phyloP scores from a whole-genome alignment of 192 early-diverging fungal genomes.

The Coemansia reversa region DNA sequence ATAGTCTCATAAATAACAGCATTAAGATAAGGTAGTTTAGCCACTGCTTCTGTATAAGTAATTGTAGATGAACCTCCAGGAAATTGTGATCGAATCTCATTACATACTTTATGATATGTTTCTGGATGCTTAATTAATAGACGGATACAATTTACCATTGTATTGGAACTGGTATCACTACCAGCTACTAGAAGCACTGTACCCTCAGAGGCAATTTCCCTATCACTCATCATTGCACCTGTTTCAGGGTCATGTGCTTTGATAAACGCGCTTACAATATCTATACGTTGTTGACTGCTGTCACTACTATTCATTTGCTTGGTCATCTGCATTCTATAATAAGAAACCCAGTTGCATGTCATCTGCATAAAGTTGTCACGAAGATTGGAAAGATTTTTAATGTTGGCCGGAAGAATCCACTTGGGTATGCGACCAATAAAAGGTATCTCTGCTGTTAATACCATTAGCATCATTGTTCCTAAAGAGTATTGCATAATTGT shows the following conservation, averaged over 20 bases:
- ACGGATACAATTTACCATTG: conserved; percentile 12
- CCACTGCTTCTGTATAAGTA: conserved; percentile 5
- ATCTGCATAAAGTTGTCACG: conserved; percentile 16
- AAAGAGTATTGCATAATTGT: conserved; percentile 14
- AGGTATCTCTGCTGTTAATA: conserved; percentile 20
- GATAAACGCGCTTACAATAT: conserved; percentile 27
- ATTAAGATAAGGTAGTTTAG: conserved; percentile 19
- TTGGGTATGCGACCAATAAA: conserved; percentile 1
- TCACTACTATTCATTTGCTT: not conserved
- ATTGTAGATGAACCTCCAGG: not conserved
- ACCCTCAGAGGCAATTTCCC: conserved; percentile 21
- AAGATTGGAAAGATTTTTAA: conserved; percentile 6
- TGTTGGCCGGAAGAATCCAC: conserved; percentile 1
- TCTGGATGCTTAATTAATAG: conserved; percentile 24
- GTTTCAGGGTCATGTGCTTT: conserved; percentile 24
- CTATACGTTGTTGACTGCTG: conserved; percentile 1
- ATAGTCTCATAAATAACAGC: conserved; percentile 36
- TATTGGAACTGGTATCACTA: conserved; percentile 22
- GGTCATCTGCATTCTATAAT: conserved; percentile 8
- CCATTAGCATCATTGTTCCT: conserved; percentile 30
- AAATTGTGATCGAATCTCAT: conserved; percentile 12
- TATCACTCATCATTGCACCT: conserved; percentile 16
- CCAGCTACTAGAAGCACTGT: conserved; percentile 32
- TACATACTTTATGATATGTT: not conserved
- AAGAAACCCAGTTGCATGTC: not conserved